Conservation (phyloP, 345 rosid species). For the Boechera retrofracta region DNA sequence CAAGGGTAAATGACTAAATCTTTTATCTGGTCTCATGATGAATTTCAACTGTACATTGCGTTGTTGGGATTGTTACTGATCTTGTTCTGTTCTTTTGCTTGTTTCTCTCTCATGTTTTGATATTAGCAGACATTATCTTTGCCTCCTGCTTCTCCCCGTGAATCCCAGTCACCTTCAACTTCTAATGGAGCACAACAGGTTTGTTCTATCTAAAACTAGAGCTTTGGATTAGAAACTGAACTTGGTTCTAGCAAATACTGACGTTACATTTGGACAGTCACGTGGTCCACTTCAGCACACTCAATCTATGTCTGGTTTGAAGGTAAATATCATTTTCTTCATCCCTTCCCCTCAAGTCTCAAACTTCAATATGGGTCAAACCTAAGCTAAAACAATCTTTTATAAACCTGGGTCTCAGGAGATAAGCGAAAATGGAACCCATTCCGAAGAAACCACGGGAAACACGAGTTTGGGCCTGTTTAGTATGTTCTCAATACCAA, state of each 20-base stretch:
- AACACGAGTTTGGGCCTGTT: slow-evolving; percentile 24
- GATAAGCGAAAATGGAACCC: slow-evolving; percentile 40
- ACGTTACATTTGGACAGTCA: slow-evolving; percentile 44
- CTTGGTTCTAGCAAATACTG: slow-evolving; percentile 1
- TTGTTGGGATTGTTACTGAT: slow-evolving; percentile 12
- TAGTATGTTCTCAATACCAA: slow-evolving; percentile 38
- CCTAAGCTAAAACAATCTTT: not conserved
- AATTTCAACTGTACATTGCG: not conserved
- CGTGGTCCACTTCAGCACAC: slow-evolving; percentile 44
- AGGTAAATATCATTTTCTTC: slow-evolving; percentile 38
- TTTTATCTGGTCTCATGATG: slow-evolving; percentile 8
- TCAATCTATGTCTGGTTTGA: slow-evolving; percentile 48
- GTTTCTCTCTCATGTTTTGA: slow-evolving; percentile 27
- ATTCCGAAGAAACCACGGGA: slow-evolving; percentile 31
- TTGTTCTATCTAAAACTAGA: slow-evolving; percentile 29
- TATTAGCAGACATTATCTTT: slow-evolving; percentile 57
- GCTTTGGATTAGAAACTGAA: slow-evolving; percentile 16
- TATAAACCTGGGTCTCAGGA: slow-evolving; percentile 50
- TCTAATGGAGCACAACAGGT: slow-evolving; percentile 63
- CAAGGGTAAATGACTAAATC: slow-evolving; percentile 50
- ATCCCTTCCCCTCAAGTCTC: not conserved
- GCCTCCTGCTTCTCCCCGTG: slow-evolving; percentile 56
- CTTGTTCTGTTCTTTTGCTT: slow-evolving; percentile 16
- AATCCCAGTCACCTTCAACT: slow-evolving; percentile 47
- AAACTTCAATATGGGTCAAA: not conserved